Evolutionary conservation across 192 early-diverging fungal species (phyloP), one percentile per base, ranked within the genome.

Genomic region (Haplosporangium gracile): DNA sequence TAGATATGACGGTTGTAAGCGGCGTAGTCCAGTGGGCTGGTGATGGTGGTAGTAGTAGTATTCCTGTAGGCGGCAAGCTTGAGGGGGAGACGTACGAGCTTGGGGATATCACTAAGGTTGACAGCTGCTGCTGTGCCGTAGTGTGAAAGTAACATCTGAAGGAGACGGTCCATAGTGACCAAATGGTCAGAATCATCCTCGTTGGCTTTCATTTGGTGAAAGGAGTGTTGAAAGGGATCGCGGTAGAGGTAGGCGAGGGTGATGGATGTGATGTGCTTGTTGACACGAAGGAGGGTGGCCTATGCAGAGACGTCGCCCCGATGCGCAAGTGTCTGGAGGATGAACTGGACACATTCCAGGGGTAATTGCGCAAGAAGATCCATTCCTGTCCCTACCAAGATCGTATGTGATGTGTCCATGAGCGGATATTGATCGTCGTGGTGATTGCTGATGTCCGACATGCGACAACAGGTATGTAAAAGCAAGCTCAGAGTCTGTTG

Each of bases 281-380:
- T 71, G 70, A 42, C 70, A 3, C 38, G 70, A 2, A 40, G 70
- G 39, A 71, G 70, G 34, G 70, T 71, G 70, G 70, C 70, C 8
- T 43, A 42, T 26, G 70, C 26, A 26, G 39, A 42, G 36, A 71
- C 7, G 55, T 26, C 24, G n/a, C 1, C n/a, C n/a, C 26, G 55
- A 57, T 57, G 55, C n/a, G n/a, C 55, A n/a, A 57, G 55, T 10
- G n/a, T 26, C n/a, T 57, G 55, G n/a, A 26, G 55, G n/a, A 57
- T 57, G 55, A 2, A 10, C 1, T 26, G 55, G n/a, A 57, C 5
- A 57, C 55, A 57, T 9, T 57, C 55, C 2, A 57, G 55, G 24
- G 55, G 55, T 11, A 57, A 26, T 57, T 26, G 55, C 24, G 55
- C 55, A 2, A 57, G 22, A 7, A 57, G 55, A 57, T 9, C n/a